phyloP scores from a whole-genome alignment of 345 rosid species.

The Citrus mangshanensis region DNA sequence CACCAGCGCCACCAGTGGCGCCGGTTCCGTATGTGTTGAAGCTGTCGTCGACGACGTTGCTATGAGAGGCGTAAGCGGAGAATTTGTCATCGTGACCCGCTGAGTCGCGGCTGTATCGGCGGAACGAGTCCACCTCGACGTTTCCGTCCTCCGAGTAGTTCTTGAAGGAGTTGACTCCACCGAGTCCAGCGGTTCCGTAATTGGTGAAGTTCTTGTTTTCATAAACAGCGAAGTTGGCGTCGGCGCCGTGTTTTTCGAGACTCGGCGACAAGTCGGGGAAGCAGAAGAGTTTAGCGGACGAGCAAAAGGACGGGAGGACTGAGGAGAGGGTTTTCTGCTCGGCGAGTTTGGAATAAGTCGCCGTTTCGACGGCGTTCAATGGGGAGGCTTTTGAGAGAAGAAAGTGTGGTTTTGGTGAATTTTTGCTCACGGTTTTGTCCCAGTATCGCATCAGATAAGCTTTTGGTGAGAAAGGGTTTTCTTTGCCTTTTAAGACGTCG shows the following conservation, averaged over 20 bases:
- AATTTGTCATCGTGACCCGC: slow-evolving; percentile 41
- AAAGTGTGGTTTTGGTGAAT: slow-evolving; percentile 45
- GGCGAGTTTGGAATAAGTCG: slow-evolving; percentile 67
- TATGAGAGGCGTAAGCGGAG: slow-evolving; percentile 28
- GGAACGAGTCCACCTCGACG: slow-evolving; percentile 44
- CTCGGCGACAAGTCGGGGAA: slow-evolving; percentile 53
- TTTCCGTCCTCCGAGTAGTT: slow-evolving; percentile 39
- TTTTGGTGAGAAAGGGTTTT: slow-evolving; percentile 72
- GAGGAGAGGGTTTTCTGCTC: slow-evolving; percentile 47
- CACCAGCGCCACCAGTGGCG: slow-evolving; percentile 65
- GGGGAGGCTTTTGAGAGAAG: slow-evolving; percentile 84
- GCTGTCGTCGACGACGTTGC: slow-evolving; percentile 61
- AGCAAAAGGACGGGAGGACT: slow-evolving; percentile 66
- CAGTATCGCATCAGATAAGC: slow-evolving; percentile 78
- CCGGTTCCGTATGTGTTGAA: slow-evolving; percentile 69
- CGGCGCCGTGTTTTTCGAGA: slow-evolving; percentile 38
- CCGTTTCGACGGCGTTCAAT: slow-evolving; percentile 56
- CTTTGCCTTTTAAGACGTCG: slow-evolving; percentile 21
- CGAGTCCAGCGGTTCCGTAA: slow-evolving; percentile 51
- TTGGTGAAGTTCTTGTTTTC: slow-evolving; percentile 64
- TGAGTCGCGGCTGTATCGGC: slow-evolving; percentile 51
- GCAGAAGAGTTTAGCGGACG: slow-evolving; percentile 78
- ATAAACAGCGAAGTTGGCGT: slow-evolving; percentile 56
- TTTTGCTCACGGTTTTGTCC: slow-evolving; percentile 61
- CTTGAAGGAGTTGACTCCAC: slow-evolving; percentile 54